Evolutionary conservation across 768 basidiomycete species (phyloP).

Genomic region (Sarcodon sp.): DNA sequence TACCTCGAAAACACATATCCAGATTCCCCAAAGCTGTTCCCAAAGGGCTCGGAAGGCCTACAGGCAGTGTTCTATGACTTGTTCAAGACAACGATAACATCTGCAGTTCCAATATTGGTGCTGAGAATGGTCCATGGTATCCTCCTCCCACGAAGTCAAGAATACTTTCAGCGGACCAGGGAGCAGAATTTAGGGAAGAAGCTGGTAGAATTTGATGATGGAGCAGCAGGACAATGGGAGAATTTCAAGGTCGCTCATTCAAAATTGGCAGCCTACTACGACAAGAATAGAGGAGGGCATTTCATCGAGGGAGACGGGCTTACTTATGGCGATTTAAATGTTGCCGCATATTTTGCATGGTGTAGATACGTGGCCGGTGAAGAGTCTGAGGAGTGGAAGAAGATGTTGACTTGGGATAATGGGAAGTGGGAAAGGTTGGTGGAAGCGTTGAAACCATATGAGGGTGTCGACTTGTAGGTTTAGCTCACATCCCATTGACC

Average conservation of each 20-base stretch:
- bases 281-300: conserved; percentile 12
- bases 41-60: conserved; percentile 16
- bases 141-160: conserved; percentile 13
- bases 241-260: conserved; percentile 14
- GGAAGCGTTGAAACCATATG: conserved; percentile 19
- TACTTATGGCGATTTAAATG: conserved; percentile 22
- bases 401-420: conserved; percentile 21
- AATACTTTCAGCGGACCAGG: conserved; percentile 21
- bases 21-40: conserved; percentile 20
- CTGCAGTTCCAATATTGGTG: background rate
- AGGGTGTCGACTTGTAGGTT: conserved; percentile 3
- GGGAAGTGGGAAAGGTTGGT: conserved; percentile 25
- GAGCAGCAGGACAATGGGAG: conserved; percentile 15
- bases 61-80: conserved; percentile 12
- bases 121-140: background rate
- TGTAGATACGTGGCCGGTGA: conserved; percentile 14
- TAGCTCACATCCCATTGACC: too few species aligned
- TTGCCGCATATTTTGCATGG: conserved; percentile 24
- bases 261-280: conserved; percentile 18
- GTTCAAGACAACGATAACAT: conserved; percentile 5
- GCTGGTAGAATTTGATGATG: conserved; percentile 23
- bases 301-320: conserved; percentile 21
- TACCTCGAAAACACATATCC: conserved; percentile 17
- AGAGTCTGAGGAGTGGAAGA: conserved; percentile 19
- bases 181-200: conserved; percentile 18